Evolutionary conservation across 2,329 filamentous ascomycete genomes (phyloP), one percentile per base, ranked within the genome.

Genomic region (Fusarium nurragi): DNA sequence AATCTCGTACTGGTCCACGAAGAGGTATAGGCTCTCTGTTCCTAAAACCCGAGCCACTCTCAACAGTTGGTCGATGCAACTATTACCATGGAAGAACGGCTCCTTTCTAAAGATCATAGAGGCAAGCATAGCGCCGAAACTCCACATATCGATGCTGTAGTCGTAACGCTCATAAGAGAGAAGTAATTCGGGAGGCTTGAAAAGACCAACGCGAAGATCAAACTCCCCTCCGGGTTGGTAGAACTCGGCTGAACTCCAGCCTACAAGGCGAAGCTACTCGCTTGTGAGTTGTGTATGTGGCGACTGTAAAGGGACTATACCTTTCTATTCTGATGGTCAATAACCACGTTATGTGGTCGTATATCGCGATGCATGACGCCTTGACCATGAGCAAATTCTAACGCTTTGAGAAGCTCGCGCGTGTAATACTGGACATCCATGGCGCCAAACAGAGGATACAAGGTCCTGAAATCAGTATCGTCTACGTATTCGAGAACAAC

Each of bases 51-150:
- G 97, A 55, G 94, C 93, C 64, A 98, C 98, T 83, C 97, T 97
- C 58, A 97, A 93, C 8, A 99, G 85, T 78, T 99, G 95, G 75
- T 99, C 95, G 5, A 92, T 92, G 77, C 97, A 97, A 79, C 93
- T 97, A 80, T 93, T 93, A 54, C 95, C 95, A 73, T 98, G 94
- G 84, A 99, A 99, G 81, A 98, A 99, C 1, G 95, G 95, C 76
- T 98, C 95, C 77, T 97, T 97, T 74, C 94, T 87, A 83, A 99
- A 99, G 75, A 98, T 97, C 94, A 99, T 98, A 18, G 94, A 97
- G 0, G 95, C 95, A 74, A 98, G 97, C 95, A 99, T 99, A 68
- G 94, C 93, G 22, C 95, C 95, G 28, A 98, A 81, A 52, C 93
- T 97, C 95, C 95, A 99, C 93, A 99, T 97, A 76, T 99, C 95